Conservation (phyloP, 2,329 filamentous ascomycete genomes). For the Helminthosporium solani region DNA sequence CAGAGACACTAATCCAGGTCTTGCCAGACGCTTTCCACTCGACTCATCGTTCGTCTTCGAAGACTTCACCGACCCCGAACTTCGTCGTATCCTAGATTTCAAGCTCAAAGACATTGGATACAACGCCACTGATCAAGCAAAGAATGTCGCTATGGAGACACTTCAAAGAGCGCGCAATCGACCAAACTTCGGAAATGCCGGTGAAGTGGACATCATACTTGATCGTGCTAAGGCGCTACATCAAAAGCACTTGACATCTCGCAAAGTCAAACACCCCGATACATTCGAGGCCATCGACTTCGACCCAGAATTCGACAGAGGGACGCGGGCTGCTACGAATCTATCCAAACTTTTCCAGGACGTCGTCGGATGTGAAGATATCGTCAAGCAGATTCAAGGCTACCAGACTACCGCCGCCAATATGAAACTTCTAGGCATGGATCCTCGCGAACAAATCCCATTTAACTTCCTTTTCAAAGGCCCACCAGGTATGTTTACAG, state of each 20-base stretch:
- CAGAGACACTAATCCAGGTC: constrained; percentile 70
- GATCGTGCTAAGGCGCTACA: constrained; percentile 56
- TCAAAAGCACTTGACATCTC: constrained; percentile 46
- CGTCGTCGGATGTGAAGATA: constrained; percentile 58
- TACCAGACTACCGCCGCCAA: constrained; percentile 56
- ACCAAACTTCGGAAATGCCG: constrained; percentile 70
- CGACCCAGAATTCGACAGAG: constrained; percentile 60
- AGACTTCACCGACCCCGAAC: constrained; percentile 62
- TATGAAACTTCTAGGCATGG: constrained; percentile 54
- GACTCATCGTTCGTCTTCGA: constrained; percentile 66
- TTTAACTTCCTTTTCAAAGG: constrained; percentile 71
- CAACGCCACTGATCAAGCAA: constrained; percentile 53
- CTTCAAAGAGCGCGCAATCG: constrained; percentile 62
- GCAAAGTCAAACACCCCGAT: constrained; percentile 23
- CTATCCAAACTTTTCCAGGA: constrained; percentile 58
- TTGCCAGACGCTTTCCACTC: constrained; percentile 65
- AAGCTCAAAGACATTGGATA: constrained; percentile 63
- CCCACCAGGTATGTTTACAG: constrained; percentile 53
- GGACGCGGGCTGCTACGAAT: constrained; percentile 49
- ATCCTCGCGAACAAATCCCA: constrained; percentile 60
- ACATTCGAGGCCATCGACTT: constrained; percentile 55
- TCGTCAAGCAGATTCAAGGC: constrained; percentile 55
- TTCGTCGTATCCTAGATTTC: constrained; percentile 60
- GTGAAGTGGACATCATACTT: constrained; percentile 71
- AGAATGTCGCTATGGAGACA: constrained; percentile 57